Evolutionary conservation across 2,329 filamentous ascomycete species (phyloP), one percentile per base, ranked within the genome.

Genomic region (Colletotrichum tofieldiae): DNA sequence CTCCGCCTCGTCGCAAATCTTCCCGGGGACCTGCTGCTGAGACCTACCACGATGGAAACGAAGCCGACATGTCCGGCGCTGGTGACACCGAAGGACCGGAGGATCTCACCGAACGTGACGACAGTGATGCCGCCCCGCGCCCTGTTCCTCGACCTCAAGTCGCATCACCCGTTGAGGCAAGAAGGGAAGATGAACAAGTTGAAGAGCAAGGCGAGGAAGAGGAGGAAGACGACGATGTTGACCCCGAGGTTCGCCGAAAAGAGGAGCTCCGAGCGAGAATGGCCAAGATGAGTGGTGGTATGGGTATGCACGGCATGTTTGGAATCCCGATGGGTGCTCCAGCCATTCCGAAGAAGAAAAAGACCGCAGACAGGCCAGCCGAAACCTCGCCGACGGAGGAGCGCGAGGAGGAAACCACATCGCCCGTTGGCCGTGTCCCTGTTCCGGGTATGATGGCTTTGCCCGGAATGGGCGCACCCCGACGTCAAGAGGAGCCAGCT

Each of bases 271-370:
- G 96, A 72, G 95, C 96, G 73, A 91, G 96, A 77, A 99, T 99
- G 94, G 96, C 96, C 56, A 98, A 98, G 84, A 96, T 99, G 93
- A 97, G 96, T 76, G 96, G 96, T 67, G 96, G 96, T 29, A 98
- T 98, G 94, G 94, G 94, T 58, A 97, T 98, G 93, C 91, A 94
- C 80, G 94, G 94, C 77, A 96, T 98, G 91, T 97, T 97, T 81
- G 94, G 94, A 23, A 89, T 94, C 80, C 89, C 91, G 20, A 88
- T 93, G 83, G 80, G 82, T 32, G 81, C 83, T n/a, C 79, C 84
- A 39, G 77, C 84, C 11, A 81, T 84, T 12, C 83, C 85, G 51
- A 90, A 87, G 79, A 91, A 91, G 82, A 91, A 91, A 80, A 89
- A 88, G 78, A 12, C 75, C 7, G 76, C 80, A 49, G 84, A 84